Percentiles rank a stretch among this genome's conserved stretches.
Conservation (phyloP, 202 grass and related monocot genomes). For the Panicum hallii region DNA sequence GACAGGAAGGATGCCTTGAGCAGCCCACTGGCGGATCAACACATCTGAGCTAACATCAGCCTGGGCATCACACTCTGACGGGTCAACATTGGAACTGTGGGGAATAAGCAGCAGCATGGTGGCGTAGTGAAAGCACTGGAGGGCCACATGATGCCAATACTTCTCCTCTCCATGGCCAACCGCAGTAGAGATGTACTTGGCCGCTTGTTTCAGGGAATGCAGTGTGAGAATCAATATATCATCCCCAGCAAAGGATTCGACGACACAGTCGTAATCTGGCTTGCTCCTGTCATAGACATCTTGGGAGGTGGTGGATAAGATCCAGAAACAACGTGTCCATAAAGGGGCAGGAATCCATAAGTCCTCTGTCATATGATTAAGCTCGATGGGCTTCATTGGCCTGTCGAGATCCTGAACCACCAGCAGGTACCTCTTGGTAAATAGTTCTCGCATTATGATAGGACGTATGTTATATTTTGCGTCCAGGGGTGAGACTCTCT, state of each 20-base stretch:
- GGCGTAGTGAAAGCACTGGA: neutral
- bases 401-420: neutral
- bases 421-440: accelerated
- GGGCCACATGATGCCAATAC: neutral
- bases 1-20: neutral
- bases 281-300: neutral
- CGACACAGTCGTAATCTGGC: accelerated
- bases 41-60: neutral
- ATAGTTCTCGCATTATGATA: accelerated
- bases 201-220: neutral
- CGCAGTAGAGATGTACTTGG: neutral
- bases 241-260: accelerated
- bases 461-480: accelerated
- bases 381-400: neutral
- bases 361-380: accelerated
- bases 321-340: accelerated
- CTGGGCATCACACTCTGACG: no score
- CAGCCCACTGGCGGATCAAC: conserved; percentile 23
- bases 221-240: neutral
- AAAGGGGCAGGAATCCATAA: accelerated
- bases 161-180: neutral
- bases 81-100: no score
- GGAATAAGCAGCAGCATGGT: neutral
- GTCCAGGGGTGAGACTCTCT: no score
- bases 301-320: neutral